These are phyloP conservation scores for Tulasnella sp. DNA, from an alignment of 768 basidiomycete genomes.

Conservation along the genomic window DNA sequence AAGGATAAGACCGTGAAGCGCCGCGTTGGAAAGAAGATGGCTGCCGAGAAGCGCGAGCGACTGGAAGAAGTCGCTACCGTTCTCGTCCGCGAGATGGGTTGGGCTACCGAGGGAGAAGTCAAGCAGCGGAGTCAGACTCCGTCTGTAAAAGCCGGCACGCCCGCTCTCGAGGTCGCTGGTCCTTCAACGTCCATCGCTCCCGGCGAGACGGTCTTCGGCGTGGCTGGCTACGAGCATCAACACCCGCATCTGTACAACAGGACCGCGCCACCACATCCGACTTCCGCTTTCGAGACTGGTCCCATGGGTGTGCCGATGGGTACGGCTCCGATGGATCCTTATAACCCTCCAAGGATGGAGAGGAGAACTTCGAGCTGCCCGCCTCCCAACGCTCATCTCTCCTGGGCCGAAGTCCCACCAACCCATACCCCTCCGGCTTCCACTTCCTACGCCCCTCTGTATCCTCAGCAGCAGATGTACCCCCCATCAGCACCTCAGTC, in stretches of 20 bases:
- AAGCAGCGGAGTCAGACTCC: neutral
- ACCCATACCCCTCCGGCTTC: neutral
- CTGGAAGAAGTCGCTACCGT: slow-evolving; percentile 10
- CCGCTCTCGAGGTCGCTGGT: neutral
- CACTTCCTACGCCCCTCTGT: neutral
- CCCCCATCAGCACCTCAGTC: neutral
- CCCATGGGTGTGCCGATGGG: neutral
- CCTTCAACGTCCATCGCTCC: neutral
- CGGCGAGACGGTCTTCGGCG: neutral
- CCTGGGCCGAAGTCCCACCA: neutral
- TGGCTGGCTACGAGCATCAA: slow-evolving; percentile 2
- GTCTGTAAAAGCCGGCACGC: neutral
- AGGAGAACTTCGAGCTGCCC: slow-evolving; percentile 9
- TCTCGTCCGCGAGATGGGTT: slow-evolving; percentile 11
- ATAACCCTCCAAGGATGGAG: slow-evolving; percentile 1
- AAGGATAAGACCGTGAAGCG: slow-evolving; percentile 11
- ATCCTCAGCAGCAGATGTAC: neutral
- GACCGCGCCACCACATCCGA: neutral
- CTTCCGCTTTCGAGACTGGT: neutral
- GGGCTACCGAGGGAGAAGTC: slow-evolving; percentile 1
- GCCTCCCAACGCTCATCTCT: slow-evolving; percentile 5
- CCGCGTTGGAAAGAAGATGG: slow-evolving; percentile 11
- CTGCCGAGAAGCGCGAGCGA: slow-evolving; percentile 10
- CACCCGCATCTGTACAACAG: neutral
- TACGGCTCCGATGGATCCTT: neutral